Conservation (phyloP, 306 rosid genomes). For the Gastrolobium villosum region DNA sequence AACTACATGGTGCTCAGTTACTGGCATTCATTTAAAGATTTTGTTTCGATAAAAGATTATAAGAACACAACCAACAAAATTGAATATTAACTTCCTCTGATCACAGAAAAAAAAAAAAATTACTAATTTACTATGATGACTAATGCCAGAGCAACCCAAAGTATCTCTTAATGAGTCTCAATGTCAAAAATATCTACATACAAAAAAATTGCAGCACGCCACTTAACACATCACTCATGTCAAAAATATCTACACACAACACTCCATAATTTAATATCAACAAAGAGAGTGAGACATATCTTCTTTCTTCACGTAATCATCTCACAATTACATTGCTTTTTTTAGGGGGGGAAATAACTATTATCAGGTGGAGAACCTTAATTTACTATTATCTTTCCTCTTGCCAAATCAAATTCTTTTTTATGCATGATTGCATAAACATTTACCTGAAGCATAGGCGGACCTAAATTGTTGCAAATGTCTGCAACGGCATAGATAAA, state of each 20-base stretch:
- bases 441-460: neutral
- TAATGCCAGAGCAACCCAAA: slow-evolving; percentile 12
- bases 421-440: slow-evolving; percentile 8
- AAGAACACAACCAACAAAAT: too few relatives aligned
- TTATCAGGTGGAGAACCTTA: slow-evolving; percentile 31
- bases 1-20: too few relatives aligned
- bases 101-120: neutral
- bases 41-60: too few relatives aligned
- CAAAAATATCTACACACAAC: too few relatives aligned
- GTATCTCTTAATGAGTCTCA: slow-evolving; percentile 23
- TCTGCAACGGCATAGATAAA: too few relatives aligned
- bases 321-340: slow-evolving; percentile 16
- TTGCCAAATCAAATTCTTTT: slow-evolving; percentile 18
- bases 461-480: too few relatives aligned
- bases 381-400: slow-evolving; percentile 1
- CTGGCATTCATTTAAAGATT: too few relatives aligned
- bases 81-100: slow-evolving; percentile 30
- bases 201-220: slow-evolving; percentile 30
- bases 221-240: slow-evolving; percentile 21
- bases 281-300: neutral
- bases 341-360: neutral
- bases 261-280: slow-evolving; percentile 34
- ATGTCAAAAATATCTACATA: slow-evolving; percentile 20
- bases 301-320: slow-evolving; percentile 33
- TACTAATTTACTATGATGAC: slow-evolving; percentile 33